Conservation (phyloP, 2,329 filamentous ascomycete genomes). For the Pseudogymnoascus sp. region DNA sequence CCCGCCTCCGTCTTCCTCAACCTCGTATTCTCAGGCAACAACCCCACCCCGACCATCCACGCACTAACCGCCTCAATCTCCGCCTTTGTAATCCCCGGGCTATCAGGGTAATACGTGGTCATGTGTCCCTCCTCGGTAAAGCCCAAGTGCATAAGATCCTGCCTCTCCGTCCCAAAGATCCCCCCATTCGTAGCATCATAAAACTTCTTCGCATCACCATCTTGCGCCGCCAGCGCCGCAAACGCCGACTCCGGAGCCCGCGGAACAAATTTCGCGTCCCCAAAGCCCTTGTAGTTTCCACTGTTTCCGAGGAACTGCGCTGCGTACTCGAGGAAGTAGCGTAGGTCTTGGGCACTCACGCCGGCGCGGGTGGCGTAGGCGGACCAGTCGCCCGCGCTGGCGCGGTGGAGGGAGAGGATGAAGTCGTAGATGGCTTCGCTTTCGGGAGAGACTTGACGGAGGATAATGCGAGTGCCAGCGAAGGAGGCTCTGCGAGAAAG, state of each 20-base stretch:
- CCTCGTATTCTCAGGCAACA: constrained; percentile 70
- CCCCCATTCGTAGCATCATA: constrained; percentile 62
- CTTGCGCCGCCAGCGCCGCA: constrained; percentile 53
- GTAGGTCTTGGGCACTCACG: constrained; percentile 55
- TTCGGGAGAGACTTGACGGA: constrained; percentile 75
- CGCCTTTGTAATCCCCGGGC: constrained; percentile 61
- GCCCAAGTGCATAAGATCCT: constrained; percentile 64
- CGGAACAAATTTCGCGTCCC: constrained; percentile 76
- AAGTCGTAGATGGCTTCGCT: constrained; percentile 75
- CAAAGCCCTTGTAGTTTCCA: constrained; percentile 80
- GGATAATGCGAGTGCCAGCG: constrained; percentile 66
- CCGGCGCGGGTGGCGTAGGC: constrained; percentile 55
- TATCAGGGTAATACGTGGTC: constrained; percentile 76
- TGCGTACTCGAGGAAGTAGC: constrained; percentile 66
- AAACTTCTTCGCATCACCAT: constrained; percentile 50
- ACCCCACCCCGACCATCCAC: constrained; percentile 62
- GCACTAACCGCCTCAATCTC: constrained; percentile 67
- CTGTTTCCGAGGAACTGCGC: constrained; percentile 71
- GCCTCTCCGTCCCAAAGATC: constrained; percentile 60
- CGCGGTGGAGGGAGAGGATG: constrained; percentile 63
- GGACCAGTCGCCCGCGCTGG: constrained; percentile 62
- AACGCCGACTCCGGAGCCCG: constrained; percentile 57
- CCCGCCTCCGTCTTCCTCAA: constrained; percentile 57
- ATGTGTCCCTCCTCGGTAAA: constrained; percentile 68
- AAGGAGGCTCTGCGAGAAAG: constrained; percentile 57